Evolutionary conservation across 1,139 yeast species (phyloP), one percentile per base, ranked within the genome.

Genomic region (Kodamaea suecica): DNA sequence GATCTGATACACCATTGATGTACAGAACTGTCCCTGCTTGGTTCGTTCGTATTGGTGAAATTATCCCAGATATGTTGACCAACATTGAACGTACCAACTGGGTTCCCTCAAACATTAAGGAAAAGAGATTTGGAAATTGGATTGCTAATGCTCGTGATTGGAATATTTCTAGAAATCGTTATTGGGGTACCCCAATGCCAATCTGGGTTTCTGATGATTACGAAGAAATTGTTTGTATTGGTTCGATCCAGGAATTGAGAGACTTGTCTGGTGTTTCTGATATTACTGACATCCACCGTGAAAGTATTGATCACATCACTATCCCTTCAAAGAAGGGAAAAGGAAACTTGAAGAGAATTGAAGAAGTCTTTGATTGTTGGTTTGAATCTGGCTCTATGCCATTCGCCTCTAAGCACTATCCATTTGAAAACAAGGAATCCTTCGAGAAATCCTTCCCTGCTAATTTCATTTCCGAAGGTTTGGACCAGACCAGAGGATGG

Each of bases 401-500:
- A 44, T 94, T 84, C 51, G 97, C 97, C 36, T 84, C 95, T 31
- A 84, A 84, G 59, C 98, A 94, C 63, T 94, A 90, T 58, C 99
- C 99, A 49, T 92, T 92, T 61, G 97, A 90, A 66, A 77, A 78
- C 56, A 66, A 78, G 55, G 87, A 84, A 13, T 62, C 63, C 38
- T 90, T 92, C 66, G 55, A 70, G 36, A 60, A 75, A 40, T 76
- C 85, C 34, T 92, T 84, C 80, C 98, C 98, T 36, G 99, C 96
- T 27, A 92, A 94, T 63, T 92, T 92, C 64, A 94, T 92, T 52
- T 84, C 97, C 42, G 99, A 92, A 72, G 99, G 99, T 67, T 78
- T 92, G 52, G 99, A 92, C 69, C 99, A 92, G 72, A 92, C 99
- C 36, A 86, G 99, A 78, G 99, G 99, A 59, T 92, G 99, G 99